Base-by-base conservation (phyloP, 176 grass and related monocot species). In the Oryza punctata region DNA sequence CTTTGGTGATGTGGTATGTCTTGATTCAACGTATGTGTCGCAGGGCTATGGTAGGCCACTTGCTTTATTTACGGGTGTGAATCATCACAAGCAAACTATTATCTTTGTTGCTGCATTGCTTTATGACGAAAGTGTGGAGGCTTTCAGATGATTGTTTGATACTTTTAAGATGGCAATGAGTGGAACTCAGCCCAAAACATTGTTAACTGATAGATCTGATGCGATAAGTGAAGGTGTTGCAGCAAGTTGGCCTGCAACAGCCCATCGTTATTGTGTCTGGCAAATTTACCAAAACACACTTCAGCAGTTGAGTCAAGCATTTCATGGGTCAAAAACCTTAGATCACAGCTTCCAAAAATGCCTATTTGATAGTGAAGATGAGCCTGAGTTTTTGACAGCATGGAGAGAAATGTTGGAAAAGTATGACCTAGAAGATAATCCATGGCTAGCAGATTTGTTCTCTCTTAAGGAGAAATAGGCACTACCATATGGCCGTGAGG, bases 281-380 rank as follows among this genome's bases (percentile, higher is more conserved):
- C 90, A 97, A 84, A 91, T 97, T 93, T 94, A 94, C 77, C 95
- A 86, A 87, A 91, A 79, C 89, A 78, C 95, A 75, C 90, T 91
- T 84, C 84, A 87, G 67, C 86, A 94, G 67, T 80, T 94, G 74
- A 93, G 86, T 81, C 92, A 91, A 85, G 92, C 90, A 84, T 97
- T 97, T 70, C 95, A 94, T 65, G 95, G 95, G 63, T 94, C 90
- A 66, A 97, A 80, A 89, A 93, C 92, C 84, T 77, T 94, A 59
- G 92, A 83, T 64, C 88, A 45, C 81, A 85, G 91, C 74, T 97
- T 97, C 70, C 89, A 94, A 82, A 92, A 80, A 88, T 97, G 92
- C 80, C 50, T 97, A 49, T 97, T 97, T 88, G 90, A 97, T 70
- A 91, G 80, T 73, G 92, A 97, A 76, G 90, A 92, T 43, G 90